A percentile compares a stretch with the other conserved stretches of the same genome.
phyloP scores from a whole-genome alignment of 1,284 basidiomycete genomes.

The Trametes polyzona region DNA sequence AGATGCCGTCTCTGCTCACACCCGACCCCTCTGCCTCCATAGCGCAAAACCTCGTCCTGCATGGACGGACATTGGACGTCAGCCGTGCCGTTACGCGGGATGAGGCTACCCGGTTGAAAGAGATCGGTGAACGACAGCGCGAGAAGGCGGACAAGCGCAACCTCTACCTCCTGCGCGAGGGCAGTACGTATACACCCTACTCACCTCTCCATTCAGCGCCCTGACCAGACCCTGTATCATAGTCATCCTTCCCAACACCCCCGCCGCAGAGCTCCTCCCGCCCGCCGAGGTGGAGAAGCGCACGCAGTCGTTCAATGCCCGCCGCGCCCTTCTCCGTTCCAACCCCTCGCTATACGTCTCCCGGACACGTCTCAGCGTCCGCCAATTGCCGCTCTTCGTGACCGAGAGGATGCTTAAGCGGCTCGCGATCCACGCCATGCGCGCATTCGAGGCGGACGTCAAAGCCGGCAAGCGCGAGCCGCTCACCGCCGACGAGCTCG shows the following conservation, averaged over 20 bases:
- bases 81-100: slow-evolving; percentile 90
- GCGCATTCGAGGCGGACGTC: slow-evolving; percentile 83
- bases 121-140: slow-evolving; percentile 81
- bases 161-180: slow-evolving; percentile 95
- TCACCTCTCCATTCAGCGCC: background rate
- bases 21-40: slow-evolving; percentile 93
- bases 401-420: slow-evolving; percentile 90
- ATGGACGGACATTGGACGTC: slow-evolving; percentile 92
- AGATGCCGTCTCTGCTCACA: slow-evolving; percentile 85
- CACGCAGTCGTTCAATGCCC: slow-evolving; percentile 80
- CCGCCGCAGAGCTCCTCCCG: slow-evolving; percentile 72
- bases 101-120: slow-evolving; percentile 84
- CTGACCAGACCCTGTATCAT: background rate
- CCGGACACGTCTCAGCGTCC: slow-evolving; percentile 90
- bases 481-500: slow-evolving; percentile 78
- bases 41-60: slow-evolving; percentile 84
- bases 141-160: slow-evolving; percentile 96
- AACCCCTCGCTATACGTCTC: slow-evolving; percentile 96
- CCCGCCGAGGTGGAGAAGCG: slow-evolving; percentile 83
- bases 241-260: slow-evolving; percentile 89
- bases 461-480: slow-evolving; percentile 62
- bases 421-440: slow-evolving; percentile 82
- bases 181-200: slow-evolving; percentile 58
- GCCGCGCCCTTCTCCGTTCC: slow-evolving; percentile 78
- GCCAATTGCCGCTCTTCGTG: slow-evolving; percentile 90